Evolutionary conservation across 1,139 yeast genomes (phyloP).

Genomic region (Hyphopichia khmerensis): DNA sequence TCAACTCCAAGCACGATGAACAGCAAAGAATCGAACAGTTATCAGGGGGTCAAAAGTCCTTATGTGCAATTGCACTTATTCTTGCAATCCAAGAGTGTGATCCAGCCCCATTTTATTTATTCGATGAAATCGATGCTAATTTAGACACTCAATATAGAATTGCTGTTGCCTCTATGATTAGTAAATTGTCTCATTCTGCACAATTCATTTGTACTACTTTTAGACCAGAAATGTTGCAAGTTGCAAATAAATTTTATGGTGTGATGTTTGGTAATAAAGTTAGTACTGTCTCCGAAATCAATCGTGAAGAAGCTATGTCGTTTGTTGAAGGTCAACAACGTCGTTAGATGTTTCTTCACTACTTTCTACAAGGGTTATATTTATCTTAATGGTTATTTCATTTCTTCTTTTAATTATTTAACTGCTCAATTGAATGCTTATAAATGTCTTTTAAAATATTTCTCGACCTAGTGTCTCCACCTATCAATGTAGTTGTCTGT

Average conservation of each 20-base stretch:
- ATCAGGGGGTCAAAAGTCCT: constrained; percentile 94
- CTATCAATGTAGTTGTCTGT: too few species aligned
- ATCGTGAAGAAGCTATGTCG: constrained; percentile 68
- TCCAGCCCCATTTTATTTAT: constrained; percentile 94
- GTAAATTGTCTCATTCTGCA: constrained; percentile 60
- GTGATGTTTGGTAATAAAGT: constrained; percentile 83
- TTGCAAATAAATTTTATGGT: constrained; percentile 85
- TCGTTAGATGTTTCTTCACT: constrained; percentile 4
- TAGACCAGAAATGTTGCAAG: constrained; percentile 87
- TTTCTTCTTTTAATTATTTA: too few species aligned
- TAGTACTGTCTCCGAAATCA: constrained; percentile 72
- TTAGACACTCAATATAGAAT: constrained; percentile 89
- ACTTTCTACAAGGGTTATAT: background rate
- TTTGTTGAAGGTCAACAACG: constrained; percentile 70
- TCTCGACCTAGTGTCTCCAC: too few species aligned
- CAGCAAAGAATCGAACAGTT: constrained; percentile 88
- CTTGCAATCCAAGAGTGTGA: constrained; percentile 93
- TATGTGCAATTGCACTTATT: constrained; percentile 91
- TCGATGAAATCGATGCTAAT: constrained; percentile 96
- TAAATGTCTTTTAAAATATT: too few species aligned
- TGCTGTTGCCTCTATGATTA: constrained; percentile 79
- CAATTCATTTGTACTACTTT: constrained; percentile 97
- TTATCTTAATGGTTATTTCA: background rate
- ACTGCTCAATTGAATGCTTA: too few species aligned
- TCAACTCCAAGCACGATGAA: constrained; percentile 83